Conservation (phyloP, 805 yeast genomes). For the Maudiozyma bulderi region DNA sequence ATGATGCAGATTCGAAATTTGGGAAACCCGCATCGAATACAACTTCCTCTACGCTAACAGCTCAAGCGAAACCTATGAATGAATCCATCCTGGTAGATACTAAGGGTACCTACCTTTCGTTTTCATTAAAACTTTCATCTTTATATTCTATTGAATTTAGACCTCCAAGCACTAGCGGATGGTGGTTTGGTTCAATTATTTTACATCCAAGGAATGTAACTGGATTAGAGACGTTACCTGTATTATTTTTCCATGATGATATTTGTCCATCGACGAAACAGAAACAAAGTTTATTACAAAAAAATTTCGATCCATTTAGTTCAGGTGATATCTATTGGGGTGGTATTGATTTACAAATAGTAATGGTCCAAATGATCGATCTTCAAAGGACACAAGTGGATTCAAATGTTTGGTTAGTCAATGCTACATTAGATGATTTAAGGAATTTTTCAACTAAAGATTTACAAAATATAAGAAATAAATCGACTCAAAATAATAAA, state of each 20-base stretch:
- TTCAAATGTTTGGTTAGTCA: slow-evolving; percentile 60
- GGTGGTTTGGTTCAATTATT: slow-evolving; percentile 87
- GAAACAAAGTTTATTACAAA: slow-evolving; percentile 49
- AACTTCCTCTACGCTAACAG: neutral
- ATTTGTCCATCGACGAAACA: slow-evolving; percentile 65
- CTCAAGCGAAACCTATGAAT: neutral
- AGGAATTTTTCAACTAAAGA: slow-evolving; percentile 26
- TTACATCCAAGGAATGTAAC: slow-evolving; percentile 46
- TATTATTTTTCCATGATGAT: slow-evolving; percentile 86
- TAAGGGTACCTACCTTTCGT: slow-evolving; percentile 2
- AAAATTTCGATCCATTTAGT: slow-evolving; percentile 67
- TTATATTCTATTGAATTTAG: slow-evolving; percentile 75
- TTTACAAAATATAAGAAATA: neutral
- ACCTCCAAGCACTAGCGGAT: slow-evolving; percentile 64
- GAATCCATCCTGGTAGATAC: slow-evolving; percentile 1
- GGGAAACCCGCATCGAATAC: neutral
- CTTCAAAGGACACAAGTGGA: slow-evolving; percentile 65
- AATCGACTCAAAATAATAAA: neutral
- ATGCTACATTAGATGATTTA: slow-evolving; percentile 52
- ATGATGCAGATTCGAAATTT: slow-evolving; percentile 8
- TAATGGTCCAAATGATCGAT: slow-evolving; percentile 45
- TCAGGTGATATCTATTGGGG: slow-evolving; percentile 73
- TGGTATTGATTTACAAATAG: slow-evolving; percentile 63
- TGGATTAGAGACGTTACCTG: slow-evolving; percentile 57
- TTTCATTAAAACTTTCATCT: slow-evolving; percentile 36